Base-by-base conservation (phyloP, 495 filamentous ascomycete species). In the Podospora conica region DNA sequence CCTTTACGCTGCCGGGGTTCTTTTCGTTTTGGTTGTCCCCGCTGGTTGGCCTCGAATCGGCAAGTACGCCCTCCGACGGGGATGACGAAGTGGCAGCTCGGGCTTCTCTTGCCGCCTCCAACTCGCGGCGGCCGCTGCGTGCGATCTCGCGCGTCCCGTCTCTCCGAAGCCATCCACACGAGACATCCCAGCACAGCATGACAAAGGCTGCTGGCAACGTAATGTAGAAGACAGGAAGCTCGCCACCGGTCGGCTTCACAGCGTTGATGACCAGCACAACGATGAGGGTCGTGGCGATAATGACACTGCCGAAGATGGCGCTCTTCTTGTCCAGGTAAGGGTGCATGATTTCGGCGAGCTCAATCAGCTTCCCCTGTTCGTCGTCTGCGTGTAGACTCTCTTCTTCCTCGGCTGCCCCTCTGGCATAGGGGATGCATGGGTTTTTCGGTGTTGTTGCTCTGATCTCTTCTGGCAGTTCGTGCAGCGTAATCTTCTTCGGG, bases 291-390 rank as follows among this genome's bases (percentile, higher is more conserved):
- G 80, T 78, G 6, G 86, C 79, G 85, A 90, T 88, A 63, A 90
- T 79, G 33, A 84, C 54, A 3, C 78, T 83, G 21, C 86, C 86
- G 59, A 88, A 87, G 0, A 76, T 76, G 1, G 87, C 87, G 28
- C 87, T 83, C 11, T 75, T 71, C 71, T 86, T 88, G 70, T 90
- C 87, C 12, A 90, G 66, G 69, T 87, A 90, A 1, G 87, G 87
- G 66, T 90, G 88, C 84, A 90, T 85, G 72, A 90, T 87, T 70
- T 89, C 87, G 71, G 88, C 87, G 0, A 90, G 78, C 0, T 85
- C 86, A 10, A 87, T 72, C 1, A 81, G 70, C 61, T 85, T 81
- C n/a, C 74, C 80, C 61, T 82, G 66, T 55, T 85, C 80, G 56
- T 79, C 76, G 25, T 80, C 77, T 0, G 68, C 69, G 55, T 74